phyloP scores from a whole-genome alignment of 306 rosid species.

The Vigna reflexopilosa region DNA sequence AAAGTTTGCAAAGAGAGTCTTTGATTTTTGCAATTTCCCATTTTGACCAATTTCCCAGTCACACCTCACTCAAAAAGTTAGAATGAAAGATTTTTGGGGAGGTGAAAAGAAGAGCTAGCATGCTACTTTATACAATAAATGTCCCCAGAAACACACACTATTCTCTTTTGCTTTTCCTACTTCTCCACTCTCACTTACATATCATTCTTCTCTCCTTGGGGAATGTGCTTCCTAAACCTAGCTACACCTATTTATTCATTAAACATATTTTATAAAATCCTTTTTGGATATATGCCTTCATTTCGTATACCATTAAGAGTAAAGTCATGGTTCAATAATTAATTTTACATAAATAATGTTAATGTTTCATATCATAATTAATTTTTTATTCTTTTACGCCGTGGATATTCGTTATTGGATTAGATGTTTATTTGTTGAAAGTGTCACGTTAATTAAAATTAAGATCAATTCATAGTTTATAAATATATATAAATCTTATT shows the following conservation, averaged over 20 bases:
- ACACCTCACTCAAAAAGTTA: constrained; percentile 55
- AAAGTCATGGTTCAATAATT: too few species aligned
- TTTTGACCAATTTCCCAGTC: constrained; percentile 49
- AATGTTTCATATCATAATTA: neutral
- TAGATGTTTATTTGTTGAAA: too few species aligned
- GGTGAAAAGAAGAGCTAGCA: constrained; percentile 65
- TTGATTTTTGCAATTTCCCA: neutral
- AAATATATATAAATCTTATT: too few species aligned
- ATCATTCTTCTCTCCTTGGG: constrained; percentile 39
- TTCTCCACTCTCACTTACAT: constrained; percentile 42
- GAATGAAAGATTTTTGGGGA: constrained; percentile 57
- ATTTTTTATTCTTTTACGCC: neutral
- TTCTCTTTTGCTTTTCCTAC: constrained; percentile 45
- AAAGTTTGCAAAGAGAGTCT: constrained; percentile 7
- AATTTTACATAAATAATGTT: neutral
- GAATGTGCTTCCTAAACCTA: neutral
- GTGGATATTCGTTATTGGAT: neutral
- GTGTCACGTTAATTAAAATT: too few species aligned
- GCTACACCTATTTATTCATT: neutral
- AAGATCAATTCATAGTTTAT: too few species aligned
- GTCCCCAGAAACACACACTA: constrained; percentile 57
- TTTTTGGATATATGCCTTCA: too few species aligned
- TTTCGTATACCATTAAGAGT: neutral
- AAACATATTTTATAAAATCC: too few species aligned
- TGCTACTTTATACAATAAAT: constrained; percentile 86